Evolutionary conservation across 2,329 filamentous ascomycete species (phyloP).

Genomic region (Hypomyces perniciosus): DNA sequence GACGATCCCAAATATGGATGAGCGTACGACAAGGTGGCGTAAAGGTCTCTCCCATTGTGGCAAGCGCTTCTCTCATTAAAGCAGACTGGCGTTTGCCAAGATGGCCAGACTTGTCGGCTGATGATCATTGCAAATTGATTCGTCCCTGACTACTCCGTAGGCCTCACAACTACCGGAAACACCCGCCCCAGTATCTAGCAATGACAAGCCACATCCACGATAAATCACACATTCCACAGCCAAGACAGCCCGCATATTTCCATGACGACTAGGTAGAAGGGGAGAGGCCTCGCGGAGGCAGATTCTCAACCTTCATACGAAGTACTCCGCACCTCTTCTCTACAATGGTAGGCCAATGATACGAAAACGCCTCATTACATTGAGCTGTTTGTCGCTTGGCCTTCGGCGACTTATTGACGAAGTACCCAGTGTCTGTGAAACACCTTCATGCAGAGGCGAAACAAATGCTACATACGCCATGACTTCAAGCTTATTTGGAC

Average conservation of each 20-base stretch:
- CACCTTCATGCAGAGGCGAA: background rate
- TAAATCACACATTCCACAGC: conserved; percentile 6
- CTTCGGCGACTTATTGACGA: no score
- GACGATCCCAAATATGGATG: background rate
- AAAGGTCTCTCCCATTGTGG: background rate
- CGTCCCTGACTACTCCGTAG: background rate
- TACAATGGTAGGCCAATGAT: no score
- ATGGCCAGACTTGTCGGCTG: background rate
- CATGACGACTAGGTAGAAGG: no score
- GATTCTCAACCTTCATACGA: no score
- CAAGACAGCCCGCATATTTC: background rate
- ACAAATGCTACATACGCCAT: background rate
- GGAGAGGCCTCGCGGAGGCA: no score
- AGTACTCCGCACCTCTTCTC: no score
- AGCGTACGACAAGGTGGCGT: background rate
- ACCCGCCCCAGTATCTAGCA: background rate
- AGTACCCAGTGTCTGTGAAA: background rate
- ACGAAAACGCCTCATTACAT: no score
- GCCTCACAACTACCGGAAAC: background rate
- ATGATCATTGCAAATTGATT: background rate
- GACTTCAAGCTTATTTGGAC: background rate
- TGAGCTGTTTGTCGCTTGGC: no score
- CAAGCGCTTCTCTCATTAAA: background rate
- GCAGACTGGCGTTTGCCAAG: conserved; percentile 1
- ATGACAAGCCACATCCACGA: background rate